phyloP scores from a whole-genome alignment of 2,329 filamentous ascomycete genomes.

The Penicillium sp. region DNA sequence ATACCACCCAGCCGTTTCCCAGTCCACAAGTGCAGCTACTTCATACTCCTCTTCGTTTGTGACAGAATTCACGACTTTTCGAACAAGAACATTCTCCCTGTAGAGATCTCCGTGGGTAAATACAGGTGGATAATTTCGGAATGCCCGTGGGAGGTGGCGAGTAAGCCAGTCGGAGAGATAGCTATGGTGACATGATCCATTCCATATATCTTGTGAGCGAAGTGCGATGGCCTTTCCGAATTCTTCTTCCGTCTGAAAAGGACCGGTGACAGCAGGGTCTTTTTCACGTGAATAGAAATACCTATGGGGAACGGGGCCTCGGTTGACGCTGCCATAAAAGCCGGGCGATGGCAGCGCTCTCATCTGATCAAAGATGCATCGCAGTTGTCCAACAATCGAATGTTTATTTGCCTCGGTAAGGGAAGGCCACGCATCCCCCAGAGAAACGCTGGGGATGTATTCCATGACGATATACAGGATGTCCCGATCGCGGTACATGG shows the following conservation, averaged over 20 bases:
- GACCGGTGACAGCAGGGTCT: slow-evolving; percentile 14
- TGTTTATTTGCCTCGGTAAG: slow-evolving; percentile 17
- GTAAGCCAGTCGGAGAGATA: slow-evolving; percentile 21
- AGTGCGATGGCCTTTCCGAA: slow-evolving; percentile 20
- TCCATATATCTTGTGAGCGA: slow-evolving; percentile 17
- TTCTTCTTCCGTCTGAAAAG: slow-evolving; percentile 21
- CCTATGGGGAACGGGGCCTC: slow-evolving; percentile 20
- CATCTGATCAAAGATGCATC: slow-evolving; percentile 20
- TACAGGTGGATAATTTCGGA: slow-evolving; percentile 19
- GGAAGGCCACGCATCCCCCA: slow-evolving; percentile 15
- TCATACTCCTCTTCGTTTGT: slow-evolving; percentile 17
- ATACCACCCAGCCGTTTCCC: slow-evolving; percentile 30
- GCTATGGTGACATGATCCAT: slow-evolving; percentile 13
- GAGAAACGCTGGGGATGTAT: slow-evolving; percentile 14
- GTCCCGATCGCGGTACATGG: slow-evolving; percentile 19
- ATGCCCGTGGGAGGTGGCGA: slow-evolving; percentile 20
- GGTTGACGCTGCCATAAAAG: slow-evolving; percentile 21
- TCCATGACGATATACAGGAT: slow-evolving; percentile 22
- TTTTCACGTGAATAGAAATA: slow-evolving; percentile 23
- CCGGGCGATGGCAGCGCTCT: slow-evolving; percentile 20
- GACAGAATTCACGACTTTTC: slow-evolving; percentile 12
- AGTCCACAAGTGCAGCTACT: slow-evolving; percentile 23
- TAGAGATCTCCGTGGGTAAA: slow-evolving; percentile 26
- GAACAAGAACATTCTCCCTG: slow-evolving; percentile 22
- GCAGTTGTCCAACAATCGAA: slow-evolving; percentile 13